A percentile compares a stretch with the other conserved stretches of the same genome.
These are phyloP conservation scores for Neohortaea acidophila DNA, from an alignment of 495 filamentous ascomycete species.

Conservation along the genomic window DNA sequence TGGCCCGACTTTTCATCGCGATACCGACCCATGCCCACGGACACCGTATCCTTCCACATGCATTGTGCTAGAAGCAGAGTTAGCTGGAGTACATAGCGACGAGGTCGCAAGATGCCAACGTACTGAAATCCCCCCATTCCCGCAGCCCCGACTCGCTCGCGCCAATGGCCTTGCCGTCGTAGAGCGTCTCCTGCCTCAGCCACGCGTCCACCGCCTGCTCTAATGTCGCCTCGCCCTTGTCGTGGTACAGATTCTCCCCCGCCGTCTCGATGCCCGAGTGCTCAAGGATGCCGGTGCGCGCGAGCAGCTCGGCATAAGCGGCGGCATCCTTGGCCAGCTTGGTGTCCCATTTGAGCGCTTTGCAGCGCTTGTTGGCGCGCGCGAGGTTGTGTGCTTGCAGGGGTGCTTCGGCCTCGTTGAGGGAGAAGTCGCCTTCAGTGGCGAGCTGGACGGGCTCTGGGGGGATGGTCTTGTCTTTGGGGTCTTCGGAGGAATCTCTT, in stretches of 20 bases:
- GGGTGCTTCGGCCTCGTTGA: slow-evolving; percentile 11
- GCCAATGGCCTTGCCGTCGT: slow-evolving; percentile 28
- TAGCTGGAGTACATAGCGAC: neutral
- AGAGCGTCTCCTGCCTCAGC: slow-evolving; percentile 27
- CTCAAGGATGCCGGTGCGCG: slow-evolving; percentile 20
- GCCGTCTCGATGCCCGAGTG: slow-evolving; percentile 24
- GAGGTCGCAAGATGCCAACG: neutral
- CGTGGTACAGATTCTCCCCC: slow-evolving; percentile 31
- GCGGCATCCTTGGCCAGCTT: slow-evolving; percentile 24
- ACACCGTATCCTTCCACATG: slow-evolving; percentile 28
- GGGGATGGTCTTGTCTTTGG: too few relatives aligned
- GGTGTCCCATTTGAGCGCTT: slow-evolving; percentile 24
- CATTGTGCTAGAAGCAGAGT: slow-evolving; percentile 26
- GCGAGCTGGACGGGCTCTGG: slow-evolving; percentile 1
- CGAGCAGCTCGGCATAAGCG: slow-evolving; percentile 24
- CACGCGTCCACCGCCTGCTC: slow-evolving; percentile 14
- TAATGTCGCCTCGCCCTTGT: slow-evolving; percentile 5
- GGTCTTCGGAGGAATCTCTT: too few relatives aligned
- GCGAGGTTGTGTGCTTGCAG: slow-evolving; percentile 24
- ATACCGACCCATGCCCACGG: slow-evolving; percentile 27
- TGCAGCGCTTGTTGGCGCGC: slow-evolving; percentile 14
- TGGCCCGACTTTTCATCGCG: slow-evolving; percentile 18
- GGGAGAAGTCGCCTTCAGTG: neutral
- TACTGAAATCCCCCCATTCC: slow-evolving; percentile 25
- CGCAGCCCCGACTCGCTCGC: slow-evolving; percentile 27